Base-by-base conservation (phyloP, 768 basidiomycete species). In the Collybiopsis luxurians region DNA sequence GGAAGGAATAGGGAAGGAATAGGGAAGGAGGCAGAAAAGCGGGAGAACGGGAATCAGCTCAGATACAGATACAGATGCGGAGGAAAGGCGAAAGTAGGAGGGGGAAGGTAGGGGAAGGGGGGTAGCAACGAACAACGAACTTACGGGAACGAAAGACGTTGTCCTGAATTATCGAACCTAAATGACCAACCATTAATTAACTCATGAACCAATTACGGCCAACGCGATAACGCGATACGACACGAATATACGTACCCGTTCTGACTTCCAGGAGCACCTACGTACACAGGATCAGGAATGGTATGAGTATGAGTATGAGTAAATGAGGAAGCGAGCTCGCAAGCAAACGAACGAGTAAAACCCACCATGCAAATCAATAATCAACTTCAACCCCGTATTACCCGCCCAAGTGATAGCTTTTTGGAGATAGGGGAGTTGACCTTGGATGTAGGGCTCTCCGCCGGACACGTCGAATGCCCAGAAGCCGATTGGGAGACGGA, bases 121-220 rank as follows among this genome's bases (percentile, higher is more conserved):
- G n/a, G n/a, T n/a, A n/a, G n/a, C n/a, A n/a, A n/a, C n/a, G n/a
- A n/a, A n/a, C n/a, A n/a, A n/a, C n/a, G n/a, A 15, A 69, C 78
- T 61, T 56, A 80, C 69, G 91, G 90, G 61, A 69, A 81, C 10
- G 75, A 56, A 59, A 83, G 67, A 57, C 70, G 81, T 49, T 85
- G 87, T 19, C 91, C 91, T 45, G 90, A 92, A 63, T 93, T 93
- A 64, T 93, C 91, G 63, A 83, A 93, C 21, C 90, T 50, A n/a
- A n/a, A 48, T n/a, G n/a, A n/a, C n/a, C n/a, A n/a, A n/a, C n/a
- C n/a, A n/a, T n/a, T n/a, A n/a, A n/a, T n/a, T n/a, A n/a, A n/a
- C n/a, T n/a, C n/a, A n/a, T n/a, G n/a, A n/a, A n/a, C n/a, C n/a
- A n/a, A n/a, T n/a, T n/a, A n/a, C n/a, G n/a, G n/a, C n/a, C n/a